phyloP scores from a whole-genome alignment of 306 rosid species.

The Leucaena leucocephala region DNA sequence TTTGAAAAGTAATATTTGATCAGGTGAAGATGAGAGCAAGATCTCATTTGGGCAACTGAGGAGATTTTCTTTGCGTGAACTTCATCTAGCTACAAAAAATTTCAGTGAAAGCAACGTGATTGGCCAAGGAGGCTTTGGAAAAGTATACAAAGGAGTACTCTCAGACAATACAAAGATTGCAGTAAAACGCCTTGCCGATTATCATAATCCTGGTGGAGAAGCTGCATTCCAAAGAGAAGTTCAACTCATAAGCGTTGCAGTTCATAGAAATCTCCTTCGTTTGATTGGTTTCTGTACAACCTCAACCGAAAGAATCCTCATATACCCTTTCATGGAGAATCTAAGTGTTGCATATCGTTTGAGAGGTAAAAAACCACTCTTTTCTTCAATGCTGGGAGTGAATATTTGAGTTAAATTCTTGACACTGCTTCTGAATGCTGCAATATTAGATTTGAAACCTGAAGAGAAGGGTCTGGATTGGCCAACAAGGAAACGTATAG shows the following conservation, averaged over 20 bases:
- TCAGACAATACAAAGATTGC: slow-evolving; percentile 72
- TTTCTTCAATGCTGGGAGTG: slow-evolving; percentile 15
- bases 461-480: slow-evolving; percentile 53
- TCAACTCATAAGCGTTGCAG: slow-evolving; percentile 85
- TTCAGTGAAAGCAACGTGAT: slow-evolving; percentile 76
- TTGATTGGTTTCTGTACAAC: slow-evolving; percentile 85
- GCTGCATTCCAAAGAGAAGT: slow-evolving; percentile 96
- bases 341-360: slow-evolving; percentile 80
- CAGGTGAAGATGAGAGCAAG: slow-evolving; percentile 88
- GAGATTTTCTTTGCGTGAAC: slow-evolving; percentile 87
- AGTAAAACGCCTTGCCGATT: slow-evolving; percentile 82
- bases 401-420: slow-evolving; percentile 5
- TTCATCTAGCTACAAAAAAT: slow-evolving; percentile 80
- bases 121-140: slow-evolving; percentile 98
- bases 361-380: slow-evolving; percentile 56
- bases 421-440: slow-evolving; percentile 18
- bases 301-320: slow-evolving; percentile 83
- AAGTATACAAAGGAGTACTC: slow-evolving; percentile 88
- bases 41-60: slow-evolving; percentile 68
- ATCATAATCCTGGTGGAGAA: slow-evolving; percentile 88
- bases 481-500: slow-evolving; percentile 50
- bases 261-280: slow-evolving; percentile 82
- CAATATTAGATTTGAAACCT: slow-evolving; percentile 45
- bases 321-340: slow-evolving; percentile 94
- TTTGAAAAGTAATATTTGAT: slow-evolving; percentile 33